A percentile compares a stretch with the other conserved stretches of the same genome.
Evolutionary conservation across 2,329 filamentous ascomycete genomes (phyloP).

Genomic region (Lachnellula willkommii): DNA sequence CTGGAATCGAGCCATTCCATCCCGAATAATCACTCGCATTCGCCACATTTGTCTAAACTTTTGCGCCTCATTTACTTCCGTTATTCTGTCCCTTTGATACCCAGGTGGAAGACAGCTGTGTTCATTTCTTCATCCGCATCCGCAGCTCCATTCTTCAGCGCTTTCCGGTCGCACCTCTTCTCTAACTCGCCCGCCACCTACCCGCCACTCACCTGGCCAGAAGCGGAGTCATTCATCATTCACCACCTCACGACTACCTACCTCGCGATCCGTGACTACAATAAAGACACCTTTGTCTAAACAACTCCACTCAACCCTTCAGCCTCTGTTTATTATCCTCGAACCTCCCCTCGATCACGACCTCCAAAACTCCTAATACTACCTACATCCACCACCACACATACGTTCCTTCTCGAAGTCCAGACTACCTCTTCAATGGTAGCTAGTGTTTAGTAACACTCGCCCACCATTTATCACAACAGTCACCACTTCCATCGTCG

Average conservation of each 20-base stretch:
- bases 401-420: slow-evolving; percentile 1
- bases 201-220: slow-evolving; percentile 18
- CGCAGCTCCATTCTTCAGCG: slow-evolving; percentile 7
- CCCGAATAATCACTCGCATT: slow-evolving; percentile 8
- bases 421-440: slow-evolving; percentile 23
- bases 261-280: neutral
- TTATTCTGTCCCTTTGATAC: slow-evolving; percentile 19
- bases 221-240: too few species aligned
- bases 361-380: slow-evolving; percentile 5
- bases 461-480: slow-evolving; percentile 29
- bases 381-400: neutral
- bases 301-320: slow-evolving; percentile 29
- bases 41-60: slow-evolving; percentile 4
- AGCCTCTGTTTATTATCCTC: slow-evolving; percentile 18
- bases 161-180: slow-evolving; percentile 11
- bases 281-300: slow-evolving; percentile 22
- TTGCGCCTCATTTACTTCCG: slow-evolving; percentile 18
- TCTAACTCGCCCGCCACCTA: too few species aligned
- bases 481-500: slow-evolving; percentile 29
- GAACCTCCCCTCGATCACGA: slow-evolving; percentile 6
- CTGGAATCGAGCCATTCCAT: neutral
- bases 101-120: slow-evolving; percentile 17
- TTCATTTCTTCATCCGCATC: slow-evolving; percentile 3
- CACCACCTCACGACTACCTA: too few species aligned
- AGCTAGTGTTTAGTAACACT: slow-evolving; percentile 21